phyloP scores from a whole-genome alignment of 164 flowering plant species.

The Magnolia kwangsiensis region DNA sequence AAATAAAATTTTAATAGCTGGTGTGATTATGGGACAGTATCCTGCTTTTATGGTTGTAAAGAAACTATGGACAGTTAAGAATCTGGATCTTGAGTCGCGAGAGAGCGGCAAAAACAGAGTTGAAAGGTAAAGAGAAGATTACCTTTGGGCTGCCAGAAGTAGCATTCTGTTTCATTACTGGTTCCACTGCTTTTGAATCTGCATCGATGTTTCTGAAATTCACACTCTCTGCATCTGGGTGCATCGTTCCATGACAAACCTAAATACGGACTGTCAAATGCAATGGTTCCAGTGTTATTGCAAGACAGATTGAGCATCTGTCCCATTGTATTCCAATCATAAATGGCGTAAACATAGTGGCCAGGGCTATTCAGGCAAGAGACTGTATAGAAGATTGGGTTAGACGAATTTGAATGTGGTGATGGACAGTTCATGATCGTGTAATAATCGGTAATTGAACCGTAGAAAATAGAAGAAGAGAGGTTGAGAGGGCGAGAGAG shows the following conservation, averaged over 20 bases:
- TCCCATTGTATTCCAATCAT: background rate
- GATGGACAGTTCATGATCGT: background rate
- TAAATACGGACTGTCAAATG: background rate
- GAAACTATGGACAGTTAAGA: too few relatives aligned
- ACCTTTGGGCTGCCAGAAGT: too few relatives aligned
- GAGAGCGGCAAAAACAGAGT: too few relatives aligned
- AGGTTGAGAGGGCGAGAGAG: background rate
- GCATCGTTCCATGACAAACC: too few relatives aligned
- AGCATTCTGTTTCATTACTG: background rate
- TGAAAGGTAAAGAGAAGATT: too few relatives aligned
- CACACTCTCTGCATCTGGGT: background rate
- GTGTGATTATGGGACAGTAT: too few relatives aligned
- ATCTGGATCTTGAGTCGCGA: too few relatives aligned
- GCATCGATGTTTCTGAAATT: background rate
- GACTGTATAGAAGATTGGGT: background rate
- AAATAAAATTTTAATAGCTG: too few relatives aligned
- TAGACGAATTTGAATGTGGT: background rate
- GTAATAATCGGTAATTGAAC: background rate
- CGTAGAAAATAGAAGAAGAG: background rate
- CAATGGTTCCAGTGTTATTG: background rate
- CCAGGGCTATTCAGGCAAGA: background rate
- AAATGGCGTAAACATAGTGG: background rate
- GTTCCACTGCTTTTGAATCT: background rate
- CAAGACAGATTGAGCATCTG: background rate
- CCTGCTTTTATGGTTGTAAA: too few relatives aligned